These are phyloP conservation scores for Paramecium bursaria DNA, from an alignment of 73 alveolate genomes.

Conservation along the genomic window DNA sequence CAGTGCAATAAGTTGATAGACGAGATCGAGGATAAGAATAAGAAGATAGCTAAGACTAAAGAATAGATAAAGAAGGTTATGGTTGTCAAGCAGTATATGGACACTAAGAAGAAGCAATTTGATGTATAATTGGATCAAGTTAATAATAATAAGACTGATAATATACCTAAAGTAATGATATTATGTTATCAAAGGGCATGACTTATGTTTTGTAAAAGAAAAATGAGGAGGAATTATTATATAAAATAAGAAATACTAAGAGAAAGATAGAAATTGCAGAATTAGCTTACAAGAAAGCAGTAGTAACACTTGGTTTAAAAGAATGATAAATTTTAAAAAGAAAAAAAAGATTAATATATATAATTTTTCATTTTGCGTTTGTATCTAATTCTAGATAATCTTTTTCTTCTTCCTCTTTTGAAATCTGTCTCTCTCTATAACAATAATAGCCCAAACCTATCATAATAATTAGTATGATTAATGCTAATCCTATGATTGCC, in stretches of 20 bases:
- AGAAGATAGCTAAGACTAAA: constrained; percentile 56
- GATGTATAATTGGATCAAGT: constrained; percentile 50
- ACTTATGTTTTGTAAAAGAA: constrained; percentile 62
- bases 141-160: constrained; percentile 46
- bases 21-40: constrained; percentile 59
- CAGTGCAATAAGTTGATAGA: constrained; percentile 43
- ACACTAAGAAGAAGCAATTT: constrained; percentile 24
- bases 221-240: constrained; percentile 55
- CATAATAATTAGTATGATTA: background rate
- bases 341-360: background rate
- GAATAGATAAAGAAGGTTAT: constrained; percentile 35
- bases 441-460: background rate
- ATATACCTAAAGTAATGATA: constrained; percentile 56
- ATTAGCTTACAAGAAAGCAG: constrained; percentile 57
- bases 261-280: constrained; percentile 69
- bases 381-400: constrained; percentile 3
- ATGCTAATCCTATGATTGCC: constrained; percentile 29
- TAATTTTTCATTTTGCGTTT: constrained; percentile 25
- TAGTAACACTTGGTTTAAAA: constrained; percentile 1
- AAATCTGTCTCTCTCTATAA: background rate
- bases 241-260: constrained; percentile 54
- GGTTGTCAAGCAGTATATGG: background rate
- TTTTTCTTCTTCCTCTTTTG: background rate
- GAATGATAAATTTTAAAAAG: background rate
- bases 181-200: constrained; percentile 44